phyloP scores from a whole-genome alignment of 164 flowering plant genomes.

The Chimonanthus salicifolius region DNA sequence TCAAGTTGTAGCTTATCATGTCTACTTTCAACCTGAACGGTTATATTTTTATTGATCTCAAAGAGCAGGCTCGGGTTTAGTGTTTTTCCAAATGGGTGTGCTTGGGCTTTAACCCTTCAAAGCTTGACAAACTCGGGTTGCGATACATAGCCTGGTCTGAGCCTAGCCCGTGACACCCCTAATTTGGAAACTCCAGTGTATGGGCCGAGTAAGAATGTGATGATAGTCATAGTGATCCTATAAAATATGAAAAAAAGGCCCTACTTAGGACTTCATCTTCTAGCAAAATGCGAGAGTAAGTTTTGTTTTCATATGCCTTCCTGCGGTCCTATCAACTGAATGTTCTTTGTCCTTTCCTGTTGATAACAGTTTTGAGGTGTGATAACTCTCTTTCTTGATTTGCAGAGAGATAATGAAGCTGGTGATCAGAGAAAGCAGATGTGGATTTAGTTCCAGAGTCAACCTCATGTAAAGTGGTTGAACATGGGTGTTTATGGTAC shows the following conservation, averaged over 20 bases:
- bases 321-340: not conserved
- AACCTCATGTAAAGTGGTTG: conserved; percentile 32
- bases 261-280: not conserved
- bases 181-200: too few relatives aligned
- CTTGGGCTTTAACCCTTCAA: too few relatives aligned
- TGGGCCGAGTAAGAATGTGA: not conserved
- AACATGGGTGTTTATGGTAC: conserved; percentile 26
- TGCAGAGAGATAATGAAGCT: conserved; percentile 51
- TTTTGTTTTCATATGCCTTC: not conserved
- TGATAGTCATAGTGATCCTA: not conserved
- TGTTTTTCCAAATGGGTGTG: too few relatives aligned
- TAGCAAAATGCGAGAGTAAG: not conserved
- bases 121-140: too few relatives aligned
- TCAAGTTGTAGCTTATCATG: too few relatives aligned
- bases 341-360: not conserved
- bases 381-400: not conserved
- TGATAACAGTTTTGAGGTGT: not conserved
- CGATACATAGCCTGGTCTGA: too few relatives aligned
- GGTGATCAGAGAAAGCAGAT: conserved; percentile 47
- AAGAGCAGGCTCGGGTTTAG: too few relatives aligned
- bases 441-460: conserved; percentile 32
- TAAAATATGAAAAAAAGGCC: not conserved
- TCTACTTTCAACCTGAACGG: too few relatives aligned
- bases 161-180: too few relatives aligned
- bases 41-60: too few relatives aligned